Conservation (phyloP, 2,329 filamentous ascomycete genomes). For the Gyromitra esculenta region DNA sequence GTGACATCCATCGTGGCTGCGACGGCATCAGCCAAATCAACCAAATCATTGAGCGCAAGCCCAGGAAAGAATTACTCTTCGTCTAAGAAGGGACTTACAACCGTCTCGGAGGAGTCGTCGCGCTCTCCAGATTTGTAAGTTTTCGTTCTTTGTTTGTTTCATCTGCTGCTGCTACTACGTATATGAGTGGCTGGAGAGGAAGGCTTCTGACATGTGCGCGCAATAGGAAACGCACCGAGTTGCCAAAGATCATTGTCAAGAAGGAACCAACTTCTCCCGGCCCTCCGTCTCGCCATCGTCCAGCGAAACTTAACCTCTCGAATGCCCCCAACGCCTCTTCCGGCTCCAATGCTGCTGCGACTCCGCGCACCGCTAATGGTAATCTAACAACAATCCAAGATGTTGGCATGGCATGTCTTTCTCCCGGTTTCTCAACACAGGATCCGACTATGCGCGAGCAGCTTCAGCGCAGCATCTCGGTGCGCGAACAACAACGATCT, state of each 20-base stretch:
- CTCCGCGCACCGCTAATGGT: constrained; percentile 70
- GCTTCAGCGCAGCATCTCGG: constrained; percentile 89
- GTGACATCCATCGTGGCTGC: constrained; percentile 38
- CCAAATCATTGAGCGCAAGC: constrained; percentile 51
- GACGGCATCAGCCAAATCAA: constrained; percentile 31
- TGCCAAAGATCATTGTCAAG: constrained; percentile 90
- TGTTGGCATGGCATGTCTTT: constrained; percentile 91
- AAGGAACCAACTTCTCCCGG: constrained; percentile 93
- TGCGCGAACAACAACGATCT: constrained; percentile 90
- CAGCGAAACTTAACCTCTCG: constrained; percentile 80
- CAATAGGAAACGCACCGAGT: constrained; percentile 63
- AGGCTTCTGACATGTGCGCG: constrained; percentile 44
- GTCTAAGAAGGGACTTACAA: constrained; percentile 40
- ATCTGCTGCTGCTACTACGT: constrained; percentile 27
- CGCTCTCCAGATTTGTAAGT: constrained; percentile 50
- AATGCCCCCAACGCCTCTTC: constrained; percentile 68
- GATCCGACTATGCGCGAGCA: constrained; percentile 97
- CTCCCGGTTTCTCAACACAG: constrained; percentile 93
- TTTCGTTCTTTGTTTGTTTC: constrained; percentile 43
- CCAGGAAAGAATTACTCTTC: constrained; percentile 48
- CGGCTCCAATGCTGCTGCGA: constrained; percentile 66
- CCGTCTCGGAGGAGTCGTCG: constrained; percentile 45
- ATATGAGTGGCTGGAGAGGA: constrained; percentile 27
- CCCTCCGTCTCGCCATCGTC: constrained; percentile 76
- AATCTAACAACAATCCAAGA: constrained; percentile 83